Conservation (phyloP, 1,284 basidiomycete genomes). For the Cryptococcus sp. region DNA sequence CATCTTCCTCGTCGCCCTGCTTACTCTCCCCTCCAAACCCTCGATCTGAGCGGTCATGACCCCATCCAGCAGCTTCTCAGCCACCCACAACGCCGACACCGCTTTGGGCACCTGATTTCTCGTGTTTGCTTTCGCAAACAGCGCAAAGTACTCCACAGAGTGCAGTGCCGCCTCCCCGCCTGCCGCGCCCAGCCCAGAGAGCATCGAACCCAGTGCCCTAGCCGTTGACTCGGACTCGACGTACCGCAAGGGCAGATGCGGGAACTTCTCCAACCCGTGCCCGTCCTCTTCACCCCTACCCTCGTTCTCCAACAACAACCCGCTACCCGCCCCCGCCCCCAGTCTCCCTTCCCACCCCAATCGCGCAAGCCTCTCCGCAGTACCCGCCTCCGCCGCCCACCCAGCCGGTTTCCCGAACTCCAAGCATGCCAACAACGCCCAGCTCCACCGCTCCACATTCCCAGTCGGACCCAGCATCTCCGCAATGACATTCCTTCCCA, state of each 20-base stretch:
- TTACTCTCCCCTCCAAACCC: slow-evolving; percentile 30
- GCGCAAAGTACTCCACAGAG: slow-evolving; percentile 75
- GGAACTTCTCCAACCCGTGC: slow-evolving; percentile 23
- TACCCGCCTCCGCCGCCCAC: slow-evolving; percentile 50
- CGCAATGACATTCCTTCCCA: slow-evolving; percentile 53
- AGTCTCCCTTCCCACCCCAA: slow-evolving; percentile 43
- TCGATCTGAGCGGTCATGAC: slow-evolving; percentile 53
- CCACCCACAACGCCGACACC: slow-evolving; percentile 79
- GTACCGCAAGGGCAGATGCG: slow-evolving; percentile 58
- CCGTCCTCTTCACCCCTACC: slow-evolving; percentile 26
- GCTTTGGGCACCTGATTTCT: slow-evolving; percentile 52
- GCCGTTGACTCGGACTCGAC: slow-evolving; percentile 60
- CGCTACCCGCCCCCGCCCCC: slow-evolving; percentile 7
- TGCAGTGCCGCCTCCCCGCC: slow-evolving; percentile 68
- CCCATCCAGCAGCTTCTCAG: slow-evolving; percentile 69
- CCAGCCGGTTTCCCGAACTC: slow-evolving; percentile 61
- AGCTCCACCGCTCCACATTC: slow-evolving; percentile 84
- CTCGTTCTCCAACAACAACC: slow-evolving; percentile 22
- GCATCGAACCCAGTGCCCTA: slow-evolving; percentile 63
- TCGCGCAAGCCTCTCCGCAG: slow-evolving; percentile 39
- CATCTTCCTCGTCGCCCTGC: slow-evolving; percentile 62
- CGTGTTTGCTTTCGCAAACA: slow-evolving; percentile 53
- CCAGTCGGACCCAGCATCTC: slow-evolving; percentile 74
- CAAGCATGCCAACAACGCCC: slow-evolving; percentile 70
- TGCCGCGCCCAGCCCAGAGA: slow-evolving; percentile 62